Evolutionary conservation across 1,284 basidiomycete genomes (phyloP).

Genomic region (Ustilago loliicola): DNA sequence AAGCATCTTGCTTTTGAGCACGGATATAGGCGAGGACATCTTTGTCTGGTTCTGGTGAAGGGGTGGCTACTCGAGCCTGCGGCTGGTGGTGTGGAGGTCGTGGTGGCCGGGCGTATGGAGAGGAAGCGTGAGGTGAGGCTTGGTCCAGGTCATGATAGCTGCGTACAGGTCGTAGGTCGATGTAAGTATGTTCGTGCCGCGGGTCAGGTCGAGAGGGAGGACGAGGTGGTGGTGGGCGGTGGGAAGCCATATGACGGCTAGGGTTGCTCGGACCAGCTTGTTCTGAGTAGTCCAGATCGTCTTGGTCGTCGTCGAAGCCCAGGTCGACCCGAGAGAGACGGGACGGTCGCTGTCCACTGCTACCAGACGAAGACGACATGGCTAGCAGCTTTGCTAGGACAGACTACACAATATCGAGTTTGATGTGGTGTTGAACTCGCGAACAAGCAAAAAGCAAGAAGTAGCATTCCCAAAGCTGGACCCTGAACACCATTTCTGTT

Average conservation of each 20-base stretch:
- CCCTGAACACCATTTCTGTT: neutral
- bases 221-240: slow-evolving; percentile 2
- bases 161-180: neutral
- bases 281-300: slow-evolving; percentile 42
- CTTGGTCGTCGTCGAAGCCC: slow-evolving; percentile 16
- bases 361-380: slow-evolving; percentile 7
- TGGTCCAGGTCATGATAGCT: neutral
- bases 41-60: slow-evolving; percentile 41
- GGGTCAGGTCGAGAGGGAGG: slow-evolving; percentile 5
- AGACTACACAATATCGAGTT: too few species aligned
- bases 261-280: slow-evolving; percentile 35
- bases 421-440: too few species aligned
- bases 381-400: neutral
- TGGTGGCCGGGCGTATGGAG: neutral
- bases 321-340: slow-evolving; percentile 26
- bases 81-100: neutral
- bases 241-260: slow-evolving; percentile 17
- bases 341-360: slow-evolving; percentile 11
- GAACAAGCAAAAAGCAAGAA: too few species aligned
- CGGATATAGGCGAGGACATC: slow-evolving; percentile 48
- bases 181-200: neutral
- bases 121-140: neutral
- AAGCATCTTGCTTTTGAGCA: slow-evolving; percentile 18
- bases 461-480: neutral
- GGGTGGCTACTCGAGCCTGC: neutral